Evolutionary conservation across 306 rosid species (phyloP).

Genomic region (Pyrus bretschneideri): DNA sequence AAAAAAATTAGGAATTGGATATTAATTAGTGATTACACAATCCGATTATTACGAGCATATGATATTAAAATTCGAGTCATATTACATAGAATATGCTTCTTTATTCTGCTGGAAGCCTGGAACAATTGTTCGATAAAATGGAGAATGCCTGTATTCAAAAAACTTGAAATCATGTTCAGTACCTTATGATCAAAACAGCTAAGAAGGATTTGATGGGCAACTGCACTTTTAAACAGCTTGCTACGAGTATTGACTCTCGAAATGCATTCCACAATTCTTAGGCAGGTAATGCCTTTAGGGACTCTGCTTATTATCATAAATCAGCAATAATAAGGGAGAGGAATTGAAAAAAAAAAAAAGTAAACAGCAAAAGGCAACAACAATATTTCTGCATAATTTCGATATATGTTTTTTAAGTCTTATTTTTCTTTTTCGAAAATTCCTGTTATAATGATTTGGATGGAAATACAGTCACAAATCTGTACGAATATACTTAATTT

Average conservation of each 20-base stretch:
- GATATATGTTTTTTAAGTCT: too few relatives aligned
- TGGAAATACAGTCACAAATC: not conserved
- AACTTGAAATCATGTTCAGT: not conserved
- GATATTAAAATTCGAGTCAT: not conserved
- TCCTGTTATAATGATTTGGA: not conserved
- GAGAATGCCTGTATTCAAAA: not conserved
- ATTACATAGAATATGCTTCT: not conserved
- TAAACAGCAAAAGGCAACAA: conserved; percentile 10
- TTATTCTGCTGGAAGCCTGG: not conserved
- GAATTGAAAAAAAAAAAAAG: not conserved
- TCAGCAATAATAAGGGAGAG: conserved; percentile 15
- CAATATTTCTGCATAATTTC: not conserved
- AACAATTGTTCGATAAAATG: not conserved
- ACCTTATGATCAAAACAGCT: conserved; percentile 53
- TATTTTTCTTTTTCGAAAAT: not conserved
- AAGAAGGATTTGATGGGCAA: conserved; percentile 66
- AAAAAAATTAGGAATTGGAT: not conserved
- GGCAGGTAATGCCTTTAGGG: conserved; percentile 68
- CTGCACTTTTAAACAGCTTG: conserved; percentile 59
- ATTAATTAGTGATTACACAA: not conserved
- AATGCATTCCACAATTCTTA: conserved; percentile 70
- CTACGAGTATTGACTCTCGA: conserved; percentile 47
- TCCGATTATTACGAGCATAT: not conserved
- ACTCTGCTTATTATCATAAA: conserved; percentile 39
- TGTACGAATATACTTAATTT: not conserved